Evolutionary conservation across 176 grass and related monocot species (phyloP), one percentile per base, ranked within the genome.

Genomic region (Chloris gayana): DNA sequence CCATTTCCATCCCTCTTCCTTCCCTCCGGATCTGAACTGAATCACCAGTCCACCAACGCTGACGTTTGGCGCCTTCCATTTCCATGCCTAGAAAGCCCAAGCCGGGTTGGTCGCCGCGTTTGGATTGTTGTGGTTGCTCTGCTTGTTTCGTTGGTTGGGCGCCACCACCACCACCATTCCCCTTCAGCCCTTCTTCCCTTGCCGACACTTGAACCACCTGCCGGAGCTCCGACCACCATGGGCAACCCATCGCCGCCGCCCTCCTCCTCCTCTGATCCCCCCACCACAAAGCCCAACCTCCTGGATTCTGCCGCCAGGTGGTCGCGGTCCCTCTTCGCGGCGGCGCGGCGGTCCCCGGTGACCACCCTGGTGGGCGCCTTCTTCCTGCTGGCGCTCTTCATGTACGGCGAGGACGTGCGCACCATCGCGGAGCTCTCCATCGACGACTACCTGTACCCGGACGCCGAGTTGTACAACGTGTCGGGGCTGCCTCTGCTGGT

Each of bases 391-490:
- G 85, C 88, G 7, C 58, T 94, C 75, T 31, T 83, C 75, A 84
- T 94, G 78, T 94, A 94, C 71, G 85, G 92, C 47, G 92, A 94
- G 72, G 92, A 94, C 86, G 81, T 72, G 13, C 76, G 77, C 61
- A 84, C 88, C 73, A 62, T 94, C 37, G 92, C 92, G 51, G 88
- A 91, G 88, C 82, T 91, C 70, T 94, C 92, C 83, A 81, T 91
- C 85, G 88, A 86, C 88, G 87, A 90, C 73, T 85, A 81, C 33
- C 79, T 88, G 62, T 78, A 85, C 37, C 88, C 83, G 15, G 85
- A 84, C 42, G 85, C 82, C 64, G 79, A 79, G 6, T 1, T 85
- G 14, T 81, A 82, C 60, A 42, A 83, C 77, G 78, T 78, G 44
- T 77, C 74, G 6, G 68, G 59, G 9, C 73, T 72, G 0, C 78